Evolutionary conservation across 208 protist species (phyloP).

Genomic region (Trypanosoma lewisi): DNA sequence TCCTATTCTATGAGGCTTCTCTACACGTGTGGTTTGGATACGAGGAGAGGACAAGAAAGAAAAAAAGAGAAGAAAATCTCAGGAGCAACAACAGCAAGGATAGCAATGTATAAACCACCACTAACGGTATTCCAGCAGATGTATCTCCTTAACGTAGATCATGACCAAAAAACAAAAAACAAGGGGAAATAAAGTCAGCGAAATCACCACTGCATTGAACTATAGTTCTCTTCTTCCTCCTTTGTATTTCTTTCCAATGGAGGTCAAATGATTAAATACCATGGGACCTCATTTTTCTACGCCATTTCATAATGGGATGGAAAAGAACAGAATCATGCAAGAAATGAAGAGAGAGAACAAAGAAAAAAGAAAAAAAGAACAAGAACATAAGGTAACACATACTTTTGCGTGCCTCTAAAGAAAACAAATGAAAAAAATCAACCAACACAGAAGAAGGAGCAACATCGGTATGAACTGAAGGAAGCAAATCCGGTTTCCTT

Average conservation of each 20-base stretch:
- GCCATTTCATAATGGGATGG: too few relatives aligned
- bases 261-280: too few relatives aligned
- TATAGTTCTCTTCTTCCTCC: neutral
- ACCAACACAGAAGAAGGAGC: slow-evolving; percentile 7
- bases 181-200: neutral
- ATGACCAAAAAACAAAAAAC: neutral
- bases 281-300: neutral
- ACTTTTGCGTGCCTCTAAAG: neutral
- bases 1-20: too few relatives aligned
- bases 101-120: too few relatives aligned
- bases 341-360: too few relatives aligned
- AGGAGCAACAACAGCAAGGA: slow-evolving; percentile 1
- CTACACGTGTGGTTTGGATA: neutral
- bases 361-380: neutral
- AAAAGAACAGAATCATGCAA: too few relatives aligned
- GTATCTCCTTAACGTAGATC: slow-evolving; percentile 2
- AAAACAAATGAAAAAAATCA: slow-evolving; percentile 5
- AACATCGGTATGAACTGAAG: neutral
- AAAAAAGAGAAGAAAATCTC: neutral
- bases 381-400: neutral
- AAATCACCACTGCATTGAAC: neutral
- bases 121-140: too few relatives aligned
- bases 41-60: slow-evolving; percentile 9
- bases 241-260: neutral
- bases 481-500: too few relatives aligned